phyloP scores from a whole-genome alignment of 495 filamentous ascomycete species.

The Aspergillus nidulans region DNA sequence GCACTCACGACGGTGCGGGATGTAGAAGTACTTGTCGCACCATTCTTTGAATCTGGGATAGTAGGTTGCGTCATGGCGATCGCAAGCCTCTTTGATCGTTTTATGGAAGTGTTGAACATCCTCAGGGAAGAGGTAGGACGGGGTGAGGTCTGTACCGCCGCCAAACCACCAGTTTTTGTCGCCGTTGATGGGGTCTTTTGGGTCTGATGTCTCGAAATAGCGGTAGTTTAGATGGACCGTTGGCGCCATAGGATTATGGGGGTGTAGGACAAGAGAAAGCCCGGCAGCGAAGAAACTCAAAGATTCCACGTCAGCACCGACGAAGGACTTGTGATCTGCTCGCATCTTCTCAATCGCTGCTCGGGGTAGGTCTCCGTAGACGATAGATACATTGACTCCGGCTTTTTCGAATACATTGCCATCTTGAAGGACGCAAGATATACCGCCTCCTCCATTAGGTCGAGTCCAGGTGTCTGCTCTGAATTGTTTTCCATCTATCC shows the following conservation, averaged over 20 bases:
- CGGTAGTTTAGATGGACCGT: conserved; percentile 98
- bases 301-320: conserved; percentile 65
- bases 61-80: conserved; percentile 87
- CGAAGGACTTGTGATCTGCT: conserved; percentile 86
- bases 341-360: conserved; percentile 91
- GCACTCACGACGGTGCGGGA: conserved; percentile 85
- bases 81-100: conserved; percentile 87
- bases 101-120: conserved; percentile 96
- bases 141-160: conserved; percentile 90
- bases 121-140: conserved; percentile 91
- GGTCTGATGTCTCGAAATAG: conserved; percentile 87
- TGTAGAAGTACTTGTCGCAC: conserved; percentile 96
- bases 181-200: conserved; percentile 57
- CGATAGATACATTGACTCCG: conserved; percentile 89
- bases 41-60: conserved; percentile 96
- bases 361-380: conserved; percentile 87
- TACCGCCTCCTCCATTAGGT: conserved; percentile 77
- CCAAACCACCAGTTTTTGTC: conserved; percentile 94
- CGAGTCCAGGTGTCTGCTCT: conserved; percentile 80
- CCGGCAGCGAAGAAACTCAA: conserved; percentile 94
- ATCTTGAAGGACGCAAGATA: conserved; percentile 91
- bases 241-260: conserved; percentile 90
- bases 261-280: conserved; percentile 87
- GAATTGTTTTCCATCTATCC: conserved; percentile 79
- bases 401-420: conserved; percentile 98